Base-by-base conservation (phyloP, 2,329 filamentous ascomycete species). In the Trichoderma polysporum region DNA sequence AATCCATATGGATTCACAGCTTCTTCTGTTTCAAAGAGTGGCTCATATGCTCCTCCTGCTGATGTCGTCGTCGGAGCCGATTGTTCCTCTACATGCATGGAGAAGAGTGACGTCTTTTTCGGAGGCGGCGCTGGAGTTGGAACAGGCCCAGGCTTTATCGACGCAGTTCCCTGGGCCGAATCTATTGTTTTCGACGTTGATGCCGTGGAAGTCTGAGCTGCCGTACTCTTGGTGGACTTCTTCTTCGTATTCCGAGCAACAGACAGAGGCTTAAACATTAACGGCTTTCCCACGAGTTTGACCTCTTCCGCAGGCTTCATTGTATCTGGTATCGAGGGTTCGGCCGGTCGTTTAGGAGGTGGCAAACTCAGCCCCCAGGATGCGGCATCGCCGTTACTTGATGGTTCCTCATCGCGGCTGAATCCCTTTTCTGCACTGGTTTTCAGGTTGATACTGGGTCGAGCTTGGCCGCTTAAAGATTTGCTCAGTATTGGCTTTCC, bases 241-340 rank as follows among this genome's bases (percentile, higher is more conserved):
- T 90, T 92, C 79, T 91, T 93, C 69, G 86, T 84, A 69, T 90
- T 92, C 69, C 92, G 86, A 17, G 89, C 87, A 15, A 97, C 93
- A 1, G 94, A 97, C 41, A 97, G 82, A 3, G 94, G 94, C 75
- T 90, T 91, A 78, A 98, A 97, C 87, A 93, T 91, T 77, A 94
- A 87, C 13, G 93, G 88, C 72, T 94, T 95, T 22, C 91, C 91
- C 2, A 90, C 86, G 15, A 91, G 79, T 78, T 91, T 90, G 17
- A 90, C 85, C 67, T 90, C 87, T 2, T 86, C 82, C n/a, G 84
- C 85, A 29, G 84, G 78, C 73, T 88, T 87, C 73, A 87, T 83
- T 49, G 85, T 84, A 13, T 81, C 81, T 1, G 85, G 83, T 72
- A 86, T 84, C 35, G 82, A 79, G n/a, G 84, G 83, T 53, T 79